Evolutionary conservation across 1,284 basidiomycete species (phyloP).

Genomic region (Garcileccinum viscosum): DNA sequence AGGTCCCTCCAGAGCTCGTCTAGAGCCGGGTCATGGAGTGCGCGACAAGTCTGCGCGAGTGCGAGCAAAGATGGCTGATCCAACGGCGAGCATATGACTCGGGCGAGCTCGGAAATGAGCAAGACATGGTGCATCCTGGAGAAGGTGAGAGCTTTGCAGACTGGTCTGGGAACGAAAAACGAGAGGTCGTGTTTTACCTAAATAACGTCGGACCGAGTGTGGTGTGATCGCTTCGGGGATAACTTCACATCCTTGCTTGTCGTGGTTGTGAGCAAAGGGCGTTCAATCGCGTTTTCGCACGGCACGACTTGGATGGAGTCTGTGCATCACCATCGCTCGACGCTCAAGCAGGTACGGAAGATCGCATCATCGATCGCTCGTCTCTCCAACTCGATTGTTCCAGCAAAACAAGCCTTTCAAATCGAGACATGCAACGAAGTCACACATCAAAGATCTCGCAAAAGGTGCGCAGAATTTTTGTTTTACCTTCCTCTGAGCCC

Average conservation of each 20-base stretch:
- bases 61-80: conserved; percentile 25
- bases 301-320: conserved; percentile 34
- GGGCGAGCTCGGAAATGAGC: conserved; percentile 27
- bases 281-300: neutral
- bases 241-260: neutral
- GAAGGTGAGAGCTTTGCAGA: neutral
- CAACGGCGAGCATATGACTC: conserved; percentile 23
- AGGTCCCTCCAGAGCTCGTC: conserved; percentile 36
- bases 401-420: conserved; percentile 91
- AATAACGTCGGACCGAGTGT: conserved; percentile 7
- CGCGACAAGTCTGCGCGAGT: conserved; percentile 32
- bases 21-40: conserved; percentile 29
- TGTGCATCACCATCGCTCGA: conserved; percentile 73
- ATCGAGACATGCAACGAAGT: conserved; percentile 87
- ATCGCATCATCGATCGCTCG: neutral
- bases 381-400: conserved; percentile 1
- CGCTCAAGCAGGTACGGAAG: conserved; percentile 78
- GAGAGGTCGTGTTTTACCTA: conserved; percentile 25
- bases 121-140: conserved; percentile 33
- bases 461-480: conserved; percentile 64
- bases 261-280: neutral
- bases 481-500: neutral
- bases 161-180: conserved; percentile 10
- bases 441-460: conserved; percentile 77
- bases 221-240: conserved; percentile 17